A percentile compares a stretch with the other conserved stretches of the same genome.
Evolutionary conservation across 2,329 filamentous ascomycete genomes (phyloP).

Genomic region (Colletotrichum cordylinicola): DNA sequence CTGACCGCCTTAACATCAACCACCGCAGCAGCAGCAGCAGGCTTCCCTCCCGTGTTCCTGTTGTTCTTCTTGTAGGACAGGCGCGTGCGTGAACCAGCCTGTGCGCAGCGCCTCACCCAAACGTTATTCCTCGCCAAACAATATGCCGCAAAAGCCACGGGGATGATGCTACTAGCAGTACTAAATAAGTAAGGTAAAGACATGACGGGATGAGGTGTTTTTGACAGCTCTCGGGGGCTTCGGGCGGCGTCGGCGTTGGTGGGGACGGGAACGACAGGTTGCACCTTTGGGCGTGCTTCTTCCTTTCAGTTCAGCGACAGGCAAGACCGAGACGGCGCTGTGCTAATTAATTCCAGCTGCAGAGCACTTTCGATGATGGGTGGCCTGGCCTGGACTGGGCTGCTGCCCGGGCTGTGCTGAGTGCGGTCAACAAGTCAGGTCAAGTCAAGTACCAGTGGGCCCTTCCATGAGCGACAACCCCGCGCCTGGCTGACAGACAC

Average conservation of each 20-base stretch:
- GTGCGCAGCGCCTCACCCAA: background rate
- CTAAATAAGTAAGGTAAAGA: background rate
- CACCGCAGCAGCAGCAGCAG: background rate
- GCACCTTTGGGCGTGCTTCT: background rate
- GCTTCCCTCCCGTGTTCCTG: background rate
- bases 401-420: background rate
- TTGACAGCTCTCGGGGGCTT: constrained; percentile 1
- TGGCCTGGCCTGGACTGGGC: background rate
- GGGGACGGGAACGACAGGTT: background rate
- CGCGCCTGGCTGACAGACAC: background rate
- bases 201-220: background rate
- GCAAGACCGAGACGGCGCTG: background rate
- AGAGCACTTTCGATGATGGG: background rate
- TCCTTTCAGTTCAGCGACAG: background rate
- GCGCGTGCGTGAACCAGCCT: background rate
- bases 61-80: background rate
- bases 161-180: background rate
- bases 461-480: background rate
- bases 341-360: background rate
- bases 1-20: background rate
- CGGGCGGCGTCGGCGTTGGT: constrained; percentile 10
- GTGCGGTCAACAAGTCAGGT: background rate
- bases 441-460: background rate
- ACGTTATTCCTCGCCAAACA: background rate
- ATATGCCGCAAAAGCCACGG: background rate